Conservation (phyloP, 371 early-diverging fungal species). For the Homolaphlyctis polyrhiza region DNA sequence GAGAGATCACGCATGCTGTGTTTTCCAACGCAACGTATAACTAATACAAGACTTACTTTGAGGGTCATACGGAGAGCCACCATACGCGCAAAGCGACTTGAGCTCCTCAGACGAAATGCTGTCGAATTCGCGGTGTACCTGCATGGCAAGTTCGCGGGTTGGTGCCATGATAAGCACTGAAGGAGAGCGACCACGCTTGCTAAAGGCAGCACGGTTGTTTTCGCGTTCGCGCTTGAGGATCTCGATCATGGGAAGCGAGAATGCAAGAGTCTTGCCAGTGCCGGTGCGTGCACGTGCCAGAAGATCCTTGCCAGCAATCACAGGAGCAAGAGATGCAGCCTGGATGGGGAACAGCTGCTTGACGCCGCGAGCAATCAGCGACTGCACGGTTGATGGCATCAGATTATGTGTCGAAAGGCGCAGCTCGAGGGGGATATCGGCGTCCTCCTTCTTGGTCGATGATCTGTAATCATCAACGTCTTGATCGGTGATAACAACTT, state of each 20-base stretch:
- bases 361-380: constrained; percentile 67
- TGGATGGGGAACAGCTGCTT: constrained; percentile 88
- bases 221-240: constrained; percentile 50
- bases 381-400: constrained; percentile 53
- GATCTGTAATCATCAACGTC: constrained; percentile 20
- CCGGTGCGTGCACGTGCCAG: constrained; percentile 96
- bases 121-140: constrained; percentile 73
- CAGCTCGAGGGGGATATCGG: constrained; percentile 56
- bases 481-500: constrained; percentile 14
- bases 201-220: constrained; percentile 22
- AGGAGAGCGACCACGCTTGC: constrained; percentile 68
- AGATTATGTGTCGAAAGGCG: constrained; percentile 59
- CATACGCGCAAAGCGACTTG: constrained; percentile 62
- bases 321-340: constrained; percentile 76
- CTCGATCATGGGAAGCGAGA: constrained; percentile 84
- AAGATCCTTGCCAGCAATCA: constrained; percentile 82
- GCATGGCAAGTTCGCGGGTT: constrained; percentile 96
- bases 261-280: constrained; percentile 91
- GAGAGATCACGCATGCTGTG: no score
- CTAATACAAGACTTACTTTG: constrained; percentile 46
- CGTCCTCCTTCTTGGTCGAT: constrained; percentile 26
- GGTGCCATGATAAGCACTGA: constrained; percentile 86
- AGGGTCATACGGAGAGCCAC: constrained; percentile 78
- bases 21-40: background rate
- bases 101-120: constrained; percentile 57